Conservation (phyloP, 352 stramenopile species). For the Globisporangium mamillatum region DNA sequence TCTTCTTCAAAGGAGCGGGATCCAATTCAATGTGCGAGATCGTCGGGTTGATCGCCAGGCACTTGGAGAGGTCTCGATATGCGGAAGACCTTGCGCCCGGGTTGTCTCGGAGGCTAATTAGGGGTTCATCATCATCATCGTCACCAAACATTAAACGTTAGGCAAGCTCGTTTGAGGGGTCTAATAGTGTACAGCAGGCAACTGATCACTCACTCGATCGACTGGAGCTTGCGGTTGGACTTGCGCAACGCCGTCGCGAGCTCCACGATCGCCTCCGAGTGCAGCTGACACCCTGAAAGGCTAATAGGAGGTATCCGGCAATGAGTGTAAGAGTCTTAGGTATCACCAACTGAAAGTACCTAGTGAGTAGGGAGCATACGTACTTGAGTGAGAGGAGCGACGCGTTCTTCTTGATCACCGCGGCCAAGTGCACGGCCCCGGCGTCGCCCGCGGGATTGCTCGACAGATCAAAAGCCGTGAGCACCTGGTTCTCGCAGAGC, state of each 20-base stretch:
- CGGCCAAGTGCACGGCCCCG: constrained; percentile 37
- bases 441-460: constrained; percentile 50
- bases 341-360: too few species aligned
- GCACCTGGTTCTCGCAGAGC: constrained; percentile 49
- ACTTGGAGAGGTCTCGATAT: constrained; percentile 42
- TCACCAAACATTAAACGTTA: neutral
- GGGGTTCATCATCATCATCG: too few species aligned
- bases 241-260: constrained; percentile 33
- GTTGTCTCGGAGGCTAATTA: constrained; percentile 26
- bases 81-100: constrained; percentile 36
- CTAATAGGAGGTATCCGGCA: constrained; percentile 17
- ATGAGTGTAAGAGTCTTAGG: neutral
- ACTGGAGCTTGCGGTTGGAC: constrained; percentile 48
- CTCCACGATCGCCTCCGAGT: constrained; percentile 36
- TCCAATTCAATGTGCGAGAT: constrained; percentile 32
- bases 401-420: constrained; percentile 53
- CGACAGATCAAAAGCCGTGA: constrained; percentile 38
- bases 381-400: constrained; percentile 46
- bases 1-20: constrained; percentile 4
- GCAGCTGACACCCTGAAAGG: constrained; percentile 38
- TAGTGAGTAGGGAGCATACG: too few species aligned
- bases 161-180: neutral
- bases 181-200: neutral
- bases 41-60: constrained; percentile 39
- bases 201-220: constrained; percentile 28